Evolutionary conservation across 345 rosid species (phyloP).

Genomic region (Hibiscus tridactylites): DNA sequence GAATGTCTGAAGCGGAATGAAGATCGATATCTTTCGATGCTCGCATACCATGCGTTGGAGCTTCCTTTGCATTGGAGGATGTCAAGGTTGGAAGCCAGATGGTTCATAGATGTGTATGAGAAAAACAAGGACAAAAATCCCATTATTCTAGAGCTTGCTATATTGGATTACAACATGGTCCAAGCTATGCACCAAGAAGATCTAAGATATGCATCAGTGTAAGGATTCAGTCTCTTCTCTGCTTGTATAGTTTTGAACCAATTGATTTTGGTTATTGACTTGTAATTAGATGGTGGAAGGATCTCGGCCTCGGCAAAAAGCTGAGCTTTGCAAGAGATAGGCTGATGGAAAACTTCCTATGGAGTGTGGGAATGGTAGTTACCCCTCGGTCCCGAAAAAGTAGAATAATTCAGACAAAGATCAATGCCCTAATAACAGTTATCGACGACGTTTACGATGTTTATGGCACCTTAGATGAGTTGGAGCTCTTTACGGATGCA

Average conservation of each 20-base stretch:
- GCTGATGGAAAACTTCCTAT: neutral
- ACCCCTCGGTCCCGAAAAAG: neutral
- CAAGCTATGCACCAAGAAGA: neutral
- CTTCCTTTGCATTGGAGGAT: no score
- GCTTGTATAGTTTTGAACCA: neutral
- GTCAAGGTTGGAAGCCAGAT: no score
- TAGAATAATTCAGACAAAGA: neutral
- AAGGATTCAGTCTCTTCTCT: neutral
- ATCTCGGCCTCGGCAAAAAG: neutral
- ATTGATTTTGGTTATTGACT: neutral
- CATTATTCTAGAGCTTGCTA: neutral
- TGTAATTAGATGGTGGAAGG: neutral
- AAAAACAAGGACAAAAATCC: neutral
- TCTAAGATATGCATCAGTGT: neutral
- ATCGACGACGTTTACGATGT: no score
- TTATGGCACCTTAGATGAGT: no score
- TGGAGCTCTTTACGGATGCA: neutral
- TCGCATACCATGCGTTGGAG: no score
- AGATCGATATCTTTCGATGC: no score
- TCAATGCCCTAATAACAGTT: neutral
- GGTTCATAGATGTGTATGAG: neutral
- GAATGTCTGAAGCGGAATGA: neutral
- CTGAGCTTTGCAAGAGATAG: neutral
- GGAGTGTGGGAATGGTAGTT: neutral
- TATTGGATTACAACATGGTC: neutral